Evolutionary conservation across 2,329 filamentous ascomycete genomes (phyloP).

Genomic region (Diaporthe velutina): DNA sequence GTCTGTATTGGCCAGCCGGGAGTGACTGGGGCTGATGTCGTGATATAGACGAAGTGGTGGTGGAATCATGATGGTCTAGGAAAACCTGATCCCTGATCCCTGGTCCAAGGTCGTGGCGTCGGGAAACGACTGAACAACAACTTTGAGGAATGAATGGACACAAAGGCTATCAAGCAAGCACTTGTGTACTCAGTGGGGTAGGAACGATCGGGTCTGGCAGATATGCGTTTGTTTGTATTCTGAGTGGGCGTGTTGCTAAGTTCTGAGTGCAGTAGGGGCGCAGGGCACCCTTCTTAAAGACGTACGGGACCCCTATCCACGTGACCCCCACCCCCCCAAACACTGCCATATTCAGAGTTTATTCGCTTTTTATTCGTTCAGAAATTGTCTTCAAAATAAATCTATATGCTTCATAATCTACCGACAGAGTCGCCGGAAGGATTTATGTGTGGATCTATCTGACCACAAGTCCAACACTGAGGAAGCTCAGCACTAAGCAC

Average conservation of each 20-base stretch:
- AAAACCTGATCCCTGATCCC: too few species aligned
- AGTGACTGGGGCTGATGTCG: neutral
- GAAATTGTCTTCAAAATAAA: too few species aligned
- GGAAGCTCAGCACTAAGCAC: neutral
- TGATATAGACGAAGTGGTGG: constrained; percentile 2
- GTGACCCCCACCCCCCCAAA: too few species aligned
- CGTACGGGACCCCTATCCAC: too few species aligned
- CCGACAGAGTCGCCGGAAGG: neutral
- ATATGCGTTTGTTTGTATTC: too few species aligned
- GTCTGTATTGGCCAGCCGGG: neutral
- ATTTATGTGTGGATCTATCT: neutral
- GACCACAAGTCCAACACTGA: neutral
- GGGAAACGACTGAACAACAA: neutral
- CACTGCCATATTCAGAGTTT: too few species aligned
- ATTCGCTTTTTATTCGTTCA: neutral
- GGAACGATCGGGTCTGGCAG: too few species aligned
- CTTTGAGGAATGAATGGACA: neutral
- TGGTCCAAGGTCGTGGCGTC: too few species aligned
- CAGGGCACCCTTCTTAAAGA: too few species aligned
- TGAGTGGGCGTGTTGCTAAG: too few species aligned
- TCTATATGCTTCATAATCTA: neutral
- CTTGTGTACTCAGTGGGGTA: too few species aligned
- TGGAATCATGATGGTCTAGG: neutral
- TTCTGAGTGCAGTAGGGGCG: too few species aligned
- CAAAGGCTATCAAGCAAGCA: neutral